phyloP scores from a whole-genome alignment of 768 basidiomycete species.

The Pholiota microspora region DNA sequence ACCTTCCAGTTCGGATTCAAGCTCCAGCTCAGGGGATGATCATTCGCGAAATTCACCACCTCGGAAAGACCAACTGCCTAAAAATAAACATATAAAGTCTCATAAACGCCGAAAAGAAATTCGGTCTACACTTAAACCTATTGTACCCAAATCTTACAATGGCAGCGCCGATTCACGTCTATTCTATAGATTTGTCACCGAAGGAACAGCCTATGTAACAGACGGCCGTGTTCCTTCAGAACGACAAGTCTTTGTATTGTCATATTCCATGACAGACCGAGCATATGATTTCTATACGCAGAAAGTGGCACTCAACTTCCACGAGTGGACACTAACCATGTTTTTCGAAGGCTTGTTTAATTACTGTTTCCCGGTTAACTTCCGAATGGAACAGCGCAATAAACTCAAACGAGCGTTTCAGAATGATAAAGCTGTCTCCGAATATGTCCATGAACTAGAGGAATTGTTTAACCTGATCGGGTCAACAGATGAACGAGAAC shows the following conservation, averaged over 20 bases:
- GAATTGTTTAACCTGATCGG: constrained; percentile 35
- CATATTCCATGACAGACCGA: constrained; percentile 25
- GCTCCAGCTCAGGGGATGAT: constrained; percentile 1
- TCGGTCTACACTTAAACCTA: constrained; percentile 10
- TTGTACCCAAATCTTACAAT: constrained; percentile 19
- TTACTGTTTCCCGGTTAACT: constrained; percentile 34
- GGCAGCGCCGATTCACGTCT: constrained; percentile 12
- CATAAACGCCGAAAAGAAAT: background rate
- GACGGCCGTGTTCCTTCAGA: constrained; percentile 11
- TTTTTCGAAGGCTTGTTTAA: constrained; percentile 33
- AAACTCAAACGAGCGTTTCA: constrained; percentile 24
- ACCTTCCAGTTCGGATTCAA: background rate
- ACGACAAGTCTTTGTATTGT: constrained; percentile 14
- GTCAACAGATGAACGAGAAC: constrained; percentile 21
- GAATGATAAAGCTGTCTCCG: constrained; percentile 24
- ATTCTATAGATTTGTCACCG: constrained; percentile 18
- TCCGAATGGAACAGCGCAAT: constrained; percentile 20
- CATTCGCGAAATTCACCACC: background rate
- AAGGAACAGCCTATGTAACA: constrained; percentile 15
- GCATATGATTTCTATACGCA: constrained; percentile 32
- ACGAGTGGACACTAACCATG: constrained; percentile 22
- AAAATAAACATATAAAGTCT: background rate
- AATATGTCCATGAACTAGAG: constrained; percentile 20
- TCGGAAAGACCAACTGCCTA: background rate
- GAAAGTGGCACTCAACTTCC: constrained; percentile 22